A percentile compares a stretch with the other conserved stretches of the same genome.
phyloP scores from a whole-genome alignment of 371 early-diverging fungal genomes.

The Smittium culicis region DNA sequence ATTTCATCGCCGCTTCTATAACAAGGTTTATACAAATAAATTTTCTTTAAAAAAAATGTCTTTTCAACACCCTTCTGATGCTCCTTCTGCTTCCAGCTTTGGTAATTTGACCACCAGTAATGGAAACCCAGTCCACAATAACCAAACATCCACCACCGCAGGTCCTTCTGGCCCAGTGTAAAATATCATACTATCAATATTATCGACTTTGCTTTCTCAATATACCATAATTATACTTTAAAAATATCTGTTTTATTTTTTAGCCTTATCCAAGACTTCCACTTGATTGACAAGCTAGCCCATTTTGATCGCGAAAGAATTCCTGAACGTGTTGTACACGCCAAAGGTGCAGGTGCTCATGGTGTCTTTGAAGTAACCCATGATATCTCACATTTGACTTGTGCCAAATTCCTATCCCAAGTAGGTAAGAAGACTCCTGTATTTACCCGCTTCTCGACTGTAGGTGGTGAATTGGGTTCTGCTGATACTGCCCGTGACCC shows the following conservation, averaged over 20 bases:
- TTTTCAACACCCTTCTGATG: slow-evolving; percentile 25
- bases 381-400: slow-evolving; percentile 50
- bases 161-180: slow-evolving; percentile 38
- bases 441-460: slow-evolving; percentile 71
- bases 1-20: too few species aligned
- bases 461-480: slow-evolving; percentile 58
- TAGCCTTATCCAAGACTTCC: slow-evolving; percentile 49
- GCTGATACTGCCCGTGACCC: slow-evolving; percentile 65
- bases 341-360: slow-evolving; percentile 69
- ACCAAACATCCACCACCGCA: slow-evolving; percentile 45
- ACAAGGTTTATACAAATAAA: too few species aligned
- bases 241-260: too few species aligned
- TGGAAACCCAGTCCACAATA: slow-evolving; percentile 48
- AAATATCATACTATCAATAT: background rate
- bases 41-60: too few species aligned
- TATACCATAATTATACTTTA: too few species aligned
- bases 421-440: slow-evolving; percentile 62
- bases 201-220: too few species aligned
- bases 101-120: slow-evolving; percentile 35
- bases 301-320: slow-evolving; percentile 76
- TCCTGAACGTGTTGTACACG: slow-evolving; percentile 72
- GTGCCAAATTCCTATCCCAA: slow-evolving; percentile 56
- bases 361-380: slow-evolving; percentile 69
- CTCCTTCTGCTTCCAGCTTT: slow-evolving; percentile 23
- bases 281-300: slow-evolving; percentile 61